Evolutionary conservation across 2,329 filamentous ascomycete species (phyloP).

Genomic region (Fusarium acutatum): DNA sequence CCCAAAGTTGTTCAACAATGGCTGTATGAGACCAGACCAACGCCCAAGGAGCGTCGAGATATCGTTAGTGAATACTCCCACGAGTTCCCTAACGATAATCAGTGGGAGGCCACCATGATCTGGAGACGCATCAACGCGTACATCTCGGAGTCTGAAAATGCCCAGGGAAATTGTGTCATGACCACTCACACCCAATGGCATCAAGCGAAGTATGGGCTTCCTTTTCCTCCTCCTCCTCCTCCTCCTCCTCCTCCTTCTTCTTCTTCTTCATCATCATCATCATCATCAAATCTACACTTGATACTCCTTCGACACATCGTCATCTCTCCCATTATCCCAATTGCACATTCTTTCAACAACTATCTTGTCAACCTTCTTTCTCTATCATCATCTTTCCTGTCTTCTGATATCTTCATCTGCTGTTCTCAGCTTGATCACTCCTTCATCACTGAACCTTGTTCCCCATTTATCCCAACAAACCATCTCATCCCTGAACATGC

Average conservation of each 20-base stretch:
- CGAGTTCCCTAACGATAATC: neutral
- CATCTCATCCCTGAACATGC: conserved; percentile 18
- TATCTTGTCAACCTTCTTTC: neutral
- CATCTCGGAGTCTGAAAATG: neutral
- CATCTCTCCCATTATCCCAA: neutral
- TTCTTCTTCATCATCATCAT: too few relatives aligned
- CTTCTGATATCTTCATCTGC: neutral
- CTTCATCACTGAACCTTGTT: neutral
- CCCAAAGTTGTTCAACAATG: neutral
- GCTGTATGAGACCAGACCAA: too few relatives aligned
- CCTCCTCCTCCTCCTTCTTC: neutral
- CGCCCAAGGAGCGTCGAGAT: neutral
- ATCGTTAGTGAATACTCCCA: neutral
- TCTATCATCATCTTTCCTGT: neutral
- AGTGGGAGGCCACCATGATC: neutral
- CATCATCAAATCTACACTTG: neutral
- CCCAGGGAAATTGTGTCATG: neutral
- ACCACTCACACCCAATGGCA: neutral
- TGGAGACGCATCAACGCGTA: neutral
- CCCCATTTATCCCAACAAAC: neutral
- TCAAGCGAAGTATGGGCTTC: neutral
- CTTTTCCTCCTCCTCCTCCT: too few relatives aligned
- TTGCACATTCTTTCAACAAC: neutral
- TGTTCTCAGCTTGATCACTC: neutral
- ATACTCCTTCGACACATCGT: neutral